These are phyloP conservation scores for Pecoramyces ruminantium DNA, from an alignment of 192 early-diverging fungal genomes.

Conservation along the genomic window DNA sequence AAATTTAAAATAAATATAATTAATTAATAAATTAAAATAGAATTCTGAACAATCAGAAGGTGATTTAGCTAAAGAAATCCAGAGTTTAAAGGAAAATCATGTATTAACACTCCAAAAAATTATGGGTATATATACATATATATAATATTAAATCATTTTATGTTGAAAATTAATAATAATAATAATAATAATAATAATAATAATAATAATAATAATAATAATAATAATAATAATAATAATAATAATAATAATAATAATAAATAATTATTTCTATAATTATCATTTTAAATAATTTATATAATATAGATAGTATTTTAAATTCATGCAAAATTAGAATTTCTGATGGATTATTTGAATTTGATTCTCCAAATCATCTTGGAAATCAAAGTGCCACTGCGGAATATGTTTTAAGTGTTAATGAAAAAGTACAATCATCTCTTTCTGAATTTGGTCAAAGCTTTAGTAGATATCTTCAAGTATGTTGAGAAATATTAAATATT, in stretches of 20 bases:
- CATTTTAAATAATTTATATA: too few species aligned
- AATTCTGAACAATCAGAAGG: constrained; percentile 4
- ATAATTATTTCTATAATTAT: too few species aligned
- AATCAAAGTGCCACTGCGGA: background rate
- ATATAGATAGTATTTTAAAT: background rate
- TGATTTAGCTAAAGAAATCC: background rate
- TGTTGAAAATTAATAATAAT: too few species aligned
- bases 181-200: too few species aligned
- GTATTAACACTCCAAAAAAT: background rate
- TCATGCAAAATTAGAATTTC: background rate
- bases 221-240: too few species aligned
- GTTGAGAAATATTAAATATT: too few species aligned
- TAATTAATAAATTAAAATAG: constrained; percentile 5
- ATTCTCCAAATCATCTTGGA: background rate
- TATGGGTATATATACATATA: background rate
- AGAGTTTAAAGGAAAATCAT: background rate
- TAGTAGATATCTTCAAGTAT: constrained; percentile 27
- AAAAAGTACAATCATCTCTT: background rate
- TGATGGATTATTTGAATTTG: background rate
- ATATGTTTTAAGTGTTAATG: background rate
- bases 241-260: too few species aligned
- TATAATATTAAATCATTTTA: too few species aligned
- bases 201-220: too few species aligned
- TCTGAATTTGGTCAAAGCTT: constrained; percentile 23
- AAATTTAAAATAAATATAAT: too few species aligned